phyloP scores from a whole-genome alignment of 768 basidiomycete genomes.

The Pholiota molesta region DNA sequence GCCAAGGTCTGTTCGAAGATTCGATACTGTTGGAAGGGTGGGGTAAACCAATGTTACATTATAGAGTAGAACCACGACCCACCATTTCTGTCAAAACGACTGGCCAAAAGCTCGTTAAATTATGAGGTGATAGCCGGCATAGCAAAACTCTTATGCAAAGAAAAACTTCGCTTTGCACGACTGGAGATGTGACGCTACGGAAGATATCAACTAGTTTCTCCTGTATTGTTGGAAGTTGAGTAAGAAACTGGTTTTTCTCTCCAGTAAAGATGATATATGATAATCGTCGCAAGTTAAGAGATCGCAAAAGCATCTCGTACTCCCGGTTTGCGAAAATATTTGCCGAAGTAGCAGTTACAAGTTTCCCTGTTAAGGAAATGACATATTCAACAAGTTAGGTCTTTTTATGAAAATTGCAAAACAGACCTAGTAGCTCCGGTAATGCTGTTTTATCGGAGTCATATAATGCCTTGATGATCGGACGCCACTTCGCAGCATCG shows the following conservation, averaged over 20 bases:
- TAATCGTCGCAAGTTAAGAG: constrained; percentile 83
- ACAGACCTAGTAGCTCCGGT: constrained; percentile 75
- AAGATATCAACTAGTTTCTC: constrained; percentile 95
- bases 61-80: constrained; percentile 22
- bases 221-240: constrained; percentile 90
- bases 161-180: constrained; percentile 94
- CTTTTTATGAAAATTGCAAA: constrained; percentile 25
- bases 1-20: constrained; percentile 84
- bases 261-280: constrained; percentile 86
- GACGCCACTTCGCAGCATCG: constrained; percentile 68
- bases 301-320: constrained; percentile 87
- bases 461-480: constrained; percentile 78
- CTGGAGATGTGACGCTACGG: constrained; percentile 74
- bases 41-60: background rate
- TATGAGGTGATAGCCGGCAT: constrained; percentile 88
- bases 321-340: constrained; percentile 97
- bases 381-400: constrained; percentile 27
- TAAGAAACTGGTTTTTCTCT: constrained; percentile 90
- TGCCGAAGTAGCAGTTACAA: constrained; percentile 84
- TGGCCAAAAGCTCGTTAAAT: constrained; percentile 96
- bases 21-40: constrained; percentile 64
- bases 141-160: constrained; percentile 90
- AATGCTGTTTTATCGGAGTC: constrained; percentile 88
- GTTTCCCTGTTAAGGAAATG: constrained; percentile 52
- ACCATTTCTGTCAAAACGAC: constrained; percentile 92